These are phyloP conservation scores for Paramecium primaurelia DNA, from an alignment of 73 alveolate genomes.

Conservation along the genomic window DNA sequence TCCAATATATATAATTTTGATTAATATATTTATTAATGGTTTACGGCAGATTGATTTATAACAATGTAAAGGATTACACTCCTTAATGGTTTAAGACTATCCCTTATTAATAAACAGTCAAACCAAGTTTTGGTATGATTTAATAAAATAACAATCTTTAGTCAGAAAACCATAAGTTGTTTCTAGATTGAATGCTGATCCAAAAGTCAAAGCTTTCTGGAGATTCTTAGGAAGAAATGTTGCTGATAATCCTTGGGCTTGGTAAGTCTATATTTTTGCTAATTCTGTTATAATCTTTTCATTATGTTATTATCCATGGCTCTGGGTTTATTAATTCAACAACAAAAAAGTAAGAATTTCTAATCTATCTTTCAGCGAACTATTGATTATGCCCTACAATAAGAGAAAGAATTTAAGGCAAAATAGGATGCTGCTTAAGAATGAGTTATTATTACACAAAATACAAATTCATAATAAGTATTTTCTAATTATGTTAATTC, in stretches of 20 bases:
- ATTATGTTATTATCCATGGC: constrained; percentile 24
- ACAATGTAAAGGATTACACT: constrained; percentile 54
- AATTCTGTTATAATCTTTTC: background rate
- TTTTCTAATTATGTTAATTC: background rate
- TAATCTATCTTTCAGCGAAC: background rate
- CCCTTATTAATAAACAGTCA: constrained; percentile 54
- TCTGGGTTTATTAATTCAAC: constrained; percentile 37
- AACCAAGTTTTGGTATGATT: constrained; percentile 55
- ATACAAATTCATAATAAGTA: background rate
- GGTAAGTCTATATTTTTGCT: constrained; percentile 52
- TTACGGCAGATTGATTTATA: constrained; percentile 54
- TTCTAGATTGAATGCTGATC: constrained; percentile 49
- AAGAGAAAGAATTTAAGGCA: constrained; percentile 22
- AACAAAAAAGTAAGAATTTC: background rate
- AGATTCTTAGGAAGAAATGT: constrained; percentile 45
- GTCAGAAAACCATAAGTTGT: constrained; percentile 57
- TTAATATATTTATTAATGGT: constrained; percentile 34
- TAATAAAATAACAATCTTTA: background rate
- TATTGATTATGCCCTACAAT: background rate
- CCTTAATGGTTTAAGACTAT: constrained; percentile 61
- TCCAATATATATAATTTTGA: constrained; percentile 21
- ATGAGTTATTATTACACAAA: background rate
- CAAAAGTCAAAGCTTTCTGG: constrained; percentile 46
- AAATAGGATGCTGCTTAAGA: background rate
- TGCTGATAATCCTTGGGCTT: constrained; percentile 39